phyloP scores from a whole-genome alignment of 306 rosid genomes.

The Benincasa hispida region DNA sequence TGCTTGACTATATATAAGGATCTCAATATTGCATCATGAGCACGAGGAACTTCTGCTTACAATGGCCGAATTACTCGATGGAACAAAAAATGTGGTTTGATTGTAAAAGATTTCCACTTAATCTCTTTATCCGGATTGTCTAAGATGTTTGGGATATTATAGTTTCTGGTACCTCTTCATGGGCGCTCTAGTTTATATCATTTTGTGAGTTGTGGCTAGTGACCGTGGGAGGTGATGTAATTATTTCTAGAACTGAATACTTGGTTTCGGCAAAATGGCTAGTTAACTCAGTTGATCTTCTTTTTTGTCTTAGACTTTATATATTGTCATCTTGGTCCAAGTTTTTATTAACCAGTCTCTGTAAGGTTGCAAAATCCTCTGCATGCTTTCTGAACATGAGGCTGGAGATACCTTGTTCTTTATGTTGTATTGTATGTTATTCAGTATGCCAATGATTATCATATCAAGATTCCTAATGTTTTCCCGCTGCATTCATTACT shows the following conservation, averaged over 20 bases:
- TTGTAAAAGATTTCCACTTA: background rate
- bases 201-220: background rate
- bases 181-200: background rate
- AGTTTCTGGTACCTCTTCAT: background rate
- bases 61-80: background rate
- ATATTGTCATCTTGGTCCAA: background rate
- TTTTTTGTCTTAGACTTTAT: background rate
- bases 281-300: background rate
- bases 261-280: background rate
- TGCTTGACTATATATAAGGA: background rate
- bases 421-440: background rate
- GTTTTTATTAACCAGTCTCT: background rate
- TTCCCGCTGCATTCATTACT: background rate
- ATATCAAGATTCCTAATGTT: background rate
- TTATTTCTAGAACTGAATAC: background rate
- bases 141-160: background rate
- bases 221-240: background rate
- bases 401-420: background rate
- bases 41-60: background rate
- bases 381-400: background rate
- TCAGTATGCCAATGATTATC: background rate
- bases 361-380: background rate
- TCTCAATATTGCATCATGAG: background rate
- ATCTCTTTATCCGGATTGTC: too few relatives aligned
- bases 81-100: background rate